These are phyloP conservation scores for Quambalaria eucalypti DNA, from an alignment of 1,284 basidiomycete species.

Conservation along the genomic window DNA sequence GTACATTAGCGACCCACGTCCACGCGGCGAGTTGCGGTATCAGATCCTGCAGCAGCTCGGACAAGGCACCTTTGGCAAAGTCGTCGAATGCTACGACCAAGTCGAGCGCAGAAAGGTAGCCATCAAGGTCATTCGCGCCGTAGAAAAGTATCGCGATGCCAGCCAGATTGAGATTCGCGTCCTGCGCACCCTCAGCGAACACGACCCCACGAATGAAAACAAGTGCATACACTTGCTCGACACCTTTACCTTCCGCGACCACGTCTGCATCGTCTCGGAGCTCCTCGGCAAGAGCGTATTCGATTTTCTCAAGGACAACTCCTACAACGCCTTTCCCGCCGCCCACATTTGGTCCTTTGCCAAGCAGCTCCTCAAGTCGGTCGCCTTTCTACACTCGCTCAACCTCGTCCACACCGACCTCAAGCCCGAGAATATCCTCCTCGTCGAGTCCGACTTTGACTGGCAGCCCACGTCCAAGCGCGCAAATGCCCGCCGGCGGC, in stretches of 20 bases:
- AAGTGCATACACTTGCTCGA: conserved; percentile 95
- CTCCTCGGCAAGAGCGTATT: conserved; percentile 95
- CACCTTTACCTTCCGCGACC: conserved; percentile 93
- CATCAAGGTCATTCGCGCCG: conserved; percentile 79
- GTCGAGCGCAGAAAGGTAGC: conserved; percentile 64
- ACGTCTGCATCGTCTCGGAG: conserved; percentile 95
- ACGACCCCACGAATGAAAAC: conserved; percentile 78
- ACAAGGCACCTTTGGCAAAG: conserved; percentile 98
- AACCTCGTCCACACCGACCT: conserved; percentile 94
- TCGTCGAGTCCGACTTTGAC: conserved; percentile 73
- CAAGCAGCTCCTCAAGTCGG: conserved; percentile 78
- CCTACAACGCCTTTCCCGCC: conserved; percentile 90
- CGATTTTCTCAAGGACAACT: conserved; percentile 97
- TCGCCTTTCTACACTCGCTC: conserved; percentile 85
- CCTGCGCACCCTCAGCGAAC: conserved; percentile 77
- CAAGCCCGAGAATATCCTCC: conserved; percentile 75
- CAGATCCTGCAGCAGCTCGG: conserved; percentile 78
- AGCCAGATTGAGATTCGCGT: conserved; percentile 98
- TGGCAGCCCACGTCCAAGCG: conserved; percentile 21
- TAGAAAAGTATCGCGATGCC: conserved; percentile 70
- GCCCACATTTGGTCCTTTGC: conserved; percentile 94
- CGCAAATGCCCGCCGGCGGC: conserved; percentile 31
- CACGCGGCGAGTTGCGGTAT: conserved; percentile 1
- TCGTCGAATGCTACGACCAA: conserved; percentile 83
- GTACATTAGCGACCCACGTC: conserved; percentile 36